Evolutionary conservation across 345 rosid genomes (phyloP), one percentile per base, ranked within the genome.

Genomic region (Salix purpurea): DNA sequence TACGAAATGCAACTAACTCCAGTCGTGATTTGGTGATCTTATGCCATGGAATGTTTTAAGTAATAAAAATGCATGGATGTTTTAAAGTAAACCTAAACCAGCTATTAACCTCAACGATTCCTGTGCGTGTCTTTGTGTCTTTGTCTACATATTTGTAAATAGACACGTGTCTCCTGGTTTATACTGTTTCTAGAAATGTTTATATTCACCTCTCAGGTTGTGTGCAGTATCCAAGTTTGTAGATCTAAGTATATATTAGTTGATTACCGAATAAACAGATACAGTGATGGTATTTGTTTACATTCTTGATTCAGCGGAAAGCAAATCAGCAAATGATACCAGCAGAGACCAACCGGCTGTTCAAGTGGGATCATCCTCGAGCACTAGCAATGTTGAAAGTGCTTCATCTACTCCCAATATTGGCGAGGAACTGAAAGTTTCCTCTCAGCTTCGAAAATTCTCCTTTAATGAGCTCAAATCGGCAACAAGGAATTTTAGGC

Each of bases 401-500:
- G 61, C 74, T 62, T 71, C 77, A 39, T 61, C 82, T 16, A 79
- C 82, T 64, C 74, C 82, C 14, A 73, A 44, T 5, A 50, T 48
- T 2, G n/a, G 37, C 7, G 77, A 58, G 24, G 82, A 74, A 61
- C 77, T 79, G 10, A 79, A 64, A n/a, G 23, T 79, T 67, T 42
- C 82, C 16, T 78, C 81, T 78, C 77, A 73, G 60, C 73, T 78
- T 19, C 81, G 76, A 32, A 72, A 56, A 61, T 79, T 79, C 42
- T 68, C 82, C 28, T 79, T 73, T 69, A 61, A 69, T 60, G 82
- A 74, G 71, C 82, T 79, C 23, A 79, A 74, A 66, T 74, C 71
- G 23, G 77, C 78, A 14, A 79, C 82, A 15, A 79, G 82, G 54
- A 79, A 62, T 62, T 79, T 79, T 54, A 74, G 77, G 70, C 77